Percentiles rank a stretch among this genome's conserved stretches.
phyloP scores from a whole-genome alignment of 352 stramenopile species.

The Pythium folliculosum region DNA sequence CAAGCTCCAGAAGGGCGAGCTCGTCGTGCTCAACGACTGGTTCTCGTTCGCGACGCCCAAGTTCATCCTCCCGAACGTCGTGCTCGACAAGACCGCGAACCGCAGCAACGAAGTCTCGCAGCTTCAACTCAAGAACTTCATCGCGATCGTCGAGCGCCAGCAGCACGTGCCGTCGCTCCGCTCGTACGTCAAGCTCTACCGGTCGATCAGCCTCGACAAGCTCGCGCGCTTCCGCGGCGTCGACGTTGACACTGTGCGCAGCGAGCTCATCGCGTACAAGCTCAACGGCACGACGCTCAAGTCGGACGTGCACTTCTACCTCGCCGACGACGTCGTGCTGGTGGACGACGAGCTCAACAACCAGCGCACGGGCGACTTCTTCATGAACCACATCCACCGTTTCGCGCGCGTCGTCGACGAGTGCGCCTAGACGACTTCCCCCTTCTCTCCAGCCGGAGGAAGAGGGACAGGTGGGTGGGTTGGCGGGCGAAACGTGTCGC shows the following conservation, averaged over 20 bases:
- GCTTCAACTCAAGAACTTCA: constrained; percentile 86
- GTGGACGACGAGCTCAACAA: constrained; percentile 84
- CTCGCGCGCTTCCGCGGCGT: constrained; percentile 90
- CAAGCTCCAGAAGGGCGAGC: constrained; percentile 83
- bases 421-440: constrained; percentile 39
- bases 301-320: constrained; percentile 84
- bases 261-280: constrained; percentile 84
- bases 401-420: constrained; percentile 87
- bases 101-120: constrained; percentile 63
- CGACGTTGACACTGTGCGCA: constrained; percentile 63
- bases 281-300: constrained; percentile 60
- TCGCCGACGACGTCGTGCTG: constrained; percentile 76
- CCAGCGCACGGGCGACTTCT: constrained; percentile 89
- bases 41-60: constrained; percentile 95
- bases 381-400: constrained; percentile 89
- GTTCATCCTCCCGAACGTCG: constrained; percentile 91
- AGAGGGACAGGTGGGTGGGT: background rate
- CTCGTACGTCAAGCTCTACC: constrained; percentile 97
- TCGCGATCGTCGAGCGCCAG: constrained; percentile 89
- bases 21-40: constrained; percentile 83
- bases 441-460: background rate
- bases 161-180: constrained; percentile 89
- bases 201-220: constrained; percentile 94
- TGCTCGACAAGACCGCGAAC: constrained; percentile 49
- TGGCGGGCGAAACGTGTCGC: background rate